Evolutionary conservation across 1,284 basidiomycete genomes (phyloP), one percentile per base, ranked within the genome.

Genomic region (Heterobasidion parviporum): DNA sequence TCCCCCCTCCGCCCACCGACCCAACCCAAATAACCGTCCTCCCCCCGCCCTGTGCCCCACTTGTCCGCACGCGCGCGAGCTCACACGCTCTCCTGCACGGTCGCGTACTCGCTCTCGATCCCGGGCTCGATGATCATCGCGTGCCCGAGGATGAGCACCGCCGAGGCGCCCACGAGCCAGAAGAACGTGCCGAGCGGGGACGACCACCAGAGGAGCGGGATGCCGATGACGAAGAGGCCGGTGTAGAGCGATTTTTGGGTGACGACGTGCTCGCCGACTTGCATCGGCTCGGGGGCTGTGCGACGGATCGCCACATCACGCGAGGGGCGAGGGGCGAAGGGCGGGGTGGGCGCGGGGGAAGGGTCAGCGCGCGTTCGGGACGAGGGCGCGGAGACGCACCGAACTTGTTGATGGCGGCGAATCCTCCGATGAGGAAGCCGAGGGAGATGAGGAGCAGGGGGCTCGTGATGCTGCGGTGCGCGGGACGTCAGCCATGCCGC

Each of bases 341-440:
- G 48, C n/a, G 47, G 47, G 26, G 26, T 49, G 47, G 32, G 16
- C 15, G 8, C 8, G 48, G 6, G 8, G 51, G 49, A 33, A 51
- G 36, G 45, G 49, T 54, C 47, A 35, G 54, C 32, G 20, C 49
- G 52, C 49, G 2, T 18, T 36, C 36, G 48, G 34, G 44, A 48
- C 32, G 38, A 59, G 45, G 38, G 52, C 32, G 14, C 38, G 35
- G 18, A 36, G 52, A 74, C 89, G 66, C 61, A 94, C 92, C 93
- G 63, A 90, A 98, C 66, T 80, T 85, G 74, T 94, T 95, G 75
- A 98, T 96, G 48, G 83, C 82, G 36, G 84, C 72, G 74, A 98
- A 98, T 2, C 96, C 96, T 50, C 92, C 92, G 60, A 94, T 85
- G 63, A 99, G 85, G 79, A 98, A 94, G 41, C 75, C 80, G 59